Evolutionary conservation across 2,329 filamentous ascomycete species (phyloP).

Genomic region (Pyrenophora tritici-repentis): DNA sequence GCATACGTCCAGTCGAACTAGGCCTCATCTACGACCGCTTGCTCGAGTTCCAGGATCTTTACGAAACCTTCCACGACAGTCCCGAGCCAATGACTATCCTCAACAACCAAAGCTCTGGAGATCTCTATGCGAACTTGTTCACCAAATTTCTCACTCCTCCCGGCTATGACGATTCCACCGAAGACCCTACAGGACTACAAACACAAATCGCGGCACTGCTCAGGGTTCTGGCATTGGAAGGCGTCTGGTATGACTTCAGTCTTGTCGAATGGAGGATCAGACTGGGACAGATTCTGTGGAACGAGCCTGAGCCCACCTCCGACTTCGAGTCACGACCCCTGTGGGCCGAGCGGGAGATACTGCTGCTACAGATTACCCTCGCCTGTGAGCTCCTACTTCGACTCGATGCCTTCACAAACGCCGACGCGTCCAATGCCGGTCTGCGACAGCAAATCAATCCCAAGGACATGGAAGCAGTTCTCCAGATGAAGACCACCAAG

Average conservation of each 20-base stretch:
- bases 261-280: slow-evolving; percentile 76
- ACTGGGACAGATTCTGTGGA: slow-evolving; percentile 74
- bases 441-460: slow-evolving; percentile 49
- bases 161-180: slow-evolving; percentile 48
- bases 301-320: slow-evolving; percentile 36
- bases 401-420: slow-evolving; percentile 54
- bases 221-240: slow-evolving; percentile 66
- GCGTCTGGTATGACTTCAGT: slow-evolving; percentile 76
- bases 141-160: slow-evolving; percentile 51
- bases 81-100: slow-evolving; percentile 59
- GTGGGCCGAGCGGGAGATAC: slow-evolving; percentile 56
- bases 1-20: slow-evolving; percentile 44
- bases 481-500: slow-evolving; percentile 56
- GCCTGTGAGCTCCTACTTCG: slow-evolving; percentile 61
- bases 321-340: slow-evolving; percentile 29
- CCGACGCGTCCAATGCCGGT: slow-evolving; percentile 40
- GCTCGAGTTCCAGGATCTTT: slow-evolving; percentile 56
- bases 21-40: slow-evolving; percentile 43
- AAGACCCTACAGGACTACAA: slow-evolving; percentile 64
- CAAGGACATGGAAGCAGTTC: slow-evolving; percentile 53
- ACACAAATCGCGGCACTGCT: slow-evolving; percentile 73
- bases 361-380: slow-evolving; percentile 60
- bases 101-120: slow-evolving; percentile 57
- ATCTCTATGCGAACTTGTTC: slow-evolving; percentile 54
- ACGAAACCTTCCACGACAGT: slow-evolving; percentile 58